Evolutionary conservation across 2,329 filamentous ascomycete species (phyloP), one percentile per base, ranked within the genome.

Genomic region (Colletotrichum sp.): DNA sequence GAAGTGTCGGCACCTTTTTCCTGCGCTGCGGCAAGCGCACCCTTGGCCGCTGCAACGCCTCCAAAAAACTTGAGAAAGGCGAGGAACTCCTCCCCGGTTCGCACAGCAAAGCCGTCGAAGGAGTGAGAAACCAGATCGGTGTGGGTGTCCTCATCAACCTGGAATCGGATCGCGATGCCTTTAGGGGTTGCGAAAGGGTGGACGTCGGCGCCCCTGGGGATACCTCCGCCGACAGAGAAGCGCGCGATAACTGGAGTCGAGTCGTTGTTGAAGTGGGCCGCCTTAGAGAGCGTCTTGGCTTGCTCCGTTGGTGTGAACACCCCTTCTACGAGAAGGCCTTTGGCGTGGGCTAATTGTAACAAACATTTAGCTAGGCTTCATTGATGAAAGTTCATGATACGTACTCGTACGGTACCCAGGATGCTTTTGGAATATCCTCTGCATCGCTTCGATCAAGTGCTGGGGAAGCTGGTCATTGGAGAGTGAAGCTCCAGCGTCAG

Each of bases 251-350:
- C 77, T 4, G 87, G 84, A 2, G 86, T 88, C 16, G 82, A 83
- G 2, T 84, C 69, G 16, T 76, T 72, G 74, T 81, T 84, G 79
- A 90, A 88, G 78, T 90, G 88, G 6, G 83, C 82, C 9, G 88
- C 88, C 21, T 74, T 82, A 31, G 84, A 86, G 21, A 91, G 85
- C 8, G 79, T 77, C 5, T 81, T 78, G 15, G 88, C 88, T 47
- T 80, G 77, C 1, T 81, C 6, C 3, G 84, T 85, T 4, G 89
- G 88, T 2, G 81, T 86, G 79, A 91, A 91, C 24, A 82, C 87
- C 36, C 90, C 89, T 11, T 81, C 86, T 12, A 89, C 79, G 47
- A 91, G 83, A 36, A 85, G 79, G 15, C 89, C 89, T 81, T 88
- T 87, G 31, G 89, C 89, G 73, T 92, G 89, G 11, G 88, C 89